Base-by-base conservation (phyloP, 1,284 basidiomycete genomes). In the Ganoderma lucidum region DNA sequence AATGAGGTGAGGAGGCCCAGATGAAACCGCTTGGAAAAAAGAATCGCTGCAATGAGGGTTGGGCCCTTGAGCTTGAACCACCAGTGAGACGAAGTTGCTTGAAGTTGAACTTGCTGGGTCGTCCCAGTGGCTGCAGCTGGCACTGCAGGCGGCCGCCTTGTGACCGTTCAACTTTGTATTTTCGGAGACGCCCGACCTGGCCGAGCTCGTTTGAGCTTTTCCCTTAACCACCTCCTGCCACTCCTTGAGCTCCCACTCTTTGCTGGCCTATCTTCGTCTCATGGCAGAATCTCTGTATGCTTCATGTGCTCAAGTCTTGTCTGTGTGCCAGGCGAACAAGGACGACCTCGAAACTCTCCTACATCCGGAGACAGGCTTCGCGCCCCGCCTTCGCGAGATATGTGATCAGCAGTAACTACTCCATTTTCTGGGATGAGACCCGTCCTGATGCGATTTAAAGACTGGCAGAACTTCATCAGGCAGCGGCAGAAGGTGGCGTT, bases 351-450 rank as follows among this genome's bases (percentile, higher is more conserved):
- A 81, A 17, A 83, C 83, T 9, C 78, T 94, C 1, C 84, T 93
- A 3, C 84, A 93, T 72, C 90, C 89, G 19, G 83, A 88, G 3
- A 83, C 82, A 0, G 93, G 93, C 0, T 92, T 93, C 78, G 92
- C 92, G 17, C 90, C 91, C 0, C 83, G 86, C 35, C 79, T 94
- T 68, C 83, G 87, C 3, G 83, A 89, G 59, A 80, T 93, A 75
- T 93, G 92, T 77, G 83, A 84, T 35, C 85, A 90, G 32, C 87
- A 88, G 92, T 93, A 70, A 75, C 89, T 83, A 4, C 3, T 42
- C 37, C 32, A 4, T 44, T 15, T 60, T 32, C 12, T 14, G 17
- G 28, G 9, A 28, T 59, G 2, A 9, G 15, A 41, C 12, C 35
- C 59, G 4, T 41, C 6, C 59, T 42, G n/a, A 28, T 35, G 63